Base-by-base conservation (phyloP, 192 early-diverging fungal species). In the Entophlyctis luteolus region DNA sequence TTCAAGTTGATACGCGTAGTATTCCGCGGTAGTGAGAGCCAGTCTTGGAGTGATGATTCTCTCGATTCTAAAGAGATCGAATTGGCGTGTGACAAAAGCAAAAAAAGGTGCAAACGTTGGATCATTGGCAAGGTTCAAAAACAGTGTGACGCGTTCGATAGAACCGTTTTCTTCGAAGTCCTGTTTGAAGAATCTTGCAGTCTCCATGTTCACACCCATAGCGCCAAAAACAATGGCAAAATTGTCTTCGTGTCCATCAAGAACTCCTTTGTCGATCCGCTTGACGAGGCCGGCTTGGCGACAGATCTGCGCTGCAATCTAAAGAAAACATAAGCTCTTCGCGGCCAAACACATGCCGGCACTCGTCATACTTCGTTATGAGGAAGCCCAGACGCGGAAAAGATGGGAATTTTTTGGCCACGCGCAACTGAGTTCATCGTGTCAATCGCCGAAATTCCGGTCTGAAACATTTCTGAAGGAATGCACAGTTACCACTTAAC, bases 121-220 rank as follows among this genome's bases (percentile, higher is more conserved):
- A 81, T 99, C 96, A 70, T 98, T 99, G 63, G 95, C 96, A 88
- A 99, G 84, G 84, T 99, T 99, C 48, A 99, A 78, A 90, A 99
- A 99, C 76, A 99, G 80, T 4, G 96, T 95, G 27, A 98, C 95
- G 70, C 96, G 88, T 75, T 98, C 96, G 52, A 98, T 92, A 12
- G 96, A 97, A 55, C 96, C 96, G 81, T 98, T 96, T 79, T 99
- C 96, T 76, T 98, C 96, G 79, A 99, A 99, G 79, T 99, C 96
- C 82, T 99, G 96, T 78, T 96, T 99, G 78, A 99, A 99, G 87
- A 94, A 99, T 48, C 96, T 87, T 56, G 95, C 96, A 8, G 96
- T 96, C 77, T 99, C 96, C 93, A 99, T 93, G 81, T 99, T 99
- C 59, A 99, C 96, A 78, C 96, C 96, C 96, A 99, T 99, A 54